Percentiles rank a stretch among this genome's conserved stretches.
phyloP scores from a whole-genome alignment of 768 basidiomycete genomes.

The Lentinula detonsa region DNA sequence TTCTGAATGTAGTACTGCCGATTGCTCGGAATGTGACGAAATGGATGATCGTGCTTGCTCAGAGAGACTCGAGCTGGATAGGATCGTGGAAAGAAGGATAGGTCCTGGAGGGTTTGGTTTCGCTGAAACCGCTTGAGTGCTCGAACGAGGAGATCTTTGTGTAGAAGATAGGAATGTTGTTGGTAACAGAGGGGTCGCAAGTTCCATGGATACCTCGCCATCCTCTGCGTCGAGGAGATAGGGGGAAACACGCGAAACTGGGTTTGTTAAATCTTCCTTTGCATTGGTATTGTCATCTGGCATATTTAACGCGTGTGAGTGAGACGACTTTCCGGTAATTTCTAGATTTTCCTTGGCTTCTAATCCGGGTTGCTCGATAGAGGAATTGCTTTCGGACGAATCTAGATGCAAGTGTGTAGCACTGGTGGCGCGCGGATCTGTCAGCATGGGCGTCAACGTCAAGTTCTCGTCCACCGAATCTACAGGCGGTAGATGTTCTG shows the following conservation, averaged over 20 bases:
- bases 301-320: background rate
- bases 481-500: background rate
- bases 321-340: constrained; percentile 5
- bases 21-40: background rate
- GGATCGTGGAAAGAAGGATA: background rate
- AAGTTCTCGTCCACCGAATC: background rate
- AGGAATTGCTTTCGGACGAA: too few species aligned
- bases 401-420: too few species aligned
- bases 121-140: background rate
- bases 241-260: background rate
- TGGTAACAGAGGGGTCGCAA: constrained; percentile 43
- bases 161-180: constrained; percentile 8
- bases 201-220: constrained; percentile 43
- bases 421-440: background rate
- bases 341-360: constrained; percentile 21
- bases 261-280: background rate
- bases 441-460: background rate
- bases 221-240: constrained; percentile 27
- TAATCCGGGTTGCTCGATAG: background rate
- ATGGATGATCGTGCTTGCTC: background rate
- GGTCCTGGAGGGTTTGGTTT: background rate
- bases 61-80: background rate
- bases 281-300: background rate
- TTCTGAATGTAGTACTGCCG: background rate
- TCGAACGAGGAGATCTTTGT: background rate